Evolutionary conservation across 805 yeast genomes (phyloP).

Genomic region (Schwanniomyces vanrijiae): DNA sequence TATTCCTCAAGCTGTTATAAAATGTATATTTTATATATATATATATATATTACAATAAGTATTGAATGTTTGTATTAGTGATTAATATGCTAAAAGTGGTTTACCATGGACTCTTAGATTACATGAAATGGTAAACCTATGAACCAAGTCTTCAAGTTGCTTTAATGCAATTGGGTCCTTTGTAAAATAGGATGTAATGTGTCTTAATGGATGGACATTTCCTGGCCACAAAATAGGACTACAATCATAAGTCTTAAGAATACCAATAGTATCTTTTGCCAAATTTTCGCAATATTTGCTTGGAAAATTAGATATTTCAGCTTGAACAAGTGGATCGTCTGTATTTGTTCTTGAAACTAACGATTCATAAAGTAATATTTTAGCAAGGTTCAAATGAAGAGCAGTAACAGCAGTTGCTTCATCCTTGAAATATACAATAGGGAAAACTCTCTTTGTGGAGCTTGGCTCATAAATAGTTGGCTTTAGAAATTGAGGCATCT

Average conservation of each 20-base stretch:
- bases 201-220: slow-evolving; percentile 32
- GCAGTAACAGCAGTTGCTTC: slow-evolving; percentile 33
- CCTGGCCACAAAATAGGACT: slow-evolving; percentile 35
- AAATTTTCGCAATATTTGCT: slow-evolving; percentile 22
- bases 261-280: slow-evolving; percentile 39
- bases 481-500: slow-evolving; percentile 28
- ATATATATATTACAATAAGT: too few species aligned
- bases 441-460: slow-evolving; percentile 22
- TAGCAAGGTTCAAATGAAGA: slow-evolving; percentile 29
- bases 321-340: slow-evolving; percentile 12
- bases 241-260: slow-evolving; percentile 35
- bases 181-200: slow-evolving; percentile 21
- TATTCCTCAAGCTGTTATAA: too few species aligned
- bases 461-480: slow-evolving; percentile 32
- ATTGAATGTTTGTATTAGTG: not conserved
- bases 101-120: slow-evolving; percentile 7
- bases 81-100: not conserved
- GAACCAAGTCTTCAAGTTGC: slow-evolving; percentile 19
- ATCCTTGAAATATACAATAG: slow-evolving; percentile 34
- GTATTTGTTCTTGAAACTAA: slow-evolving; percentile 18
- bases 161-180: slow-evolving; percentile 20
- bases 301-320: slow-evolving; percentile 23
- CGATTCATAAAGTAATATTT: slow-evolving; percentile 29
- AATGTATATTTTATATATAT: too few species aligned
- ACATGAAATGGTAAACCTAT: slow-evolving; percentile 13